Conservation (phyloP, 306 rosid genomes). For the Dalbergia cochinchinensis region DNA sequence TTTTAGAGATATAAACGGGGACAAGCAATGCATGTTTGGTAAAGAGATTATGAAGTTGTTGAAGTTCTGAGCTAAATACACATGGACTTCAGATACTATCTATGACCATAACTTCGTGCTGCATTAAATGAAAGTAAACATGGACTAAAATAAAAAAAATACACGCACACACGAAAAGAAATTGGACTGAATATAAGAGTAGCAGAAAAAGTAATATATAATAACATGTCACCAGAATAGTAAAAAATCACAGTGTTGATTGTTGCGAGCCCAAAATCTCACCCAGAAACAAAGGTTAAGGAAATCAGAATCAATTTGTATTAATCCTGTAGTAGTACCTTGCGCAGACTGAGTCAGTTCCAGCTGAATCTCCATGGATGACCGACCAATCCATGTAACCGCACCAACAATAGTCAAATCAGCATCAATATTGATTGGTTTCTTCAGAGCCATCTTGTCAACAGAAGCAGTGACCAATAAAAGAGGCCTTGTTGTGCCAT, state of each 20-base stretch:
- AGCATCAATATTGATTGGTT: slow-evolving; percentile 62
- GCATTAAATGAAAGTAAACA: slow-evolving; percentile 15
- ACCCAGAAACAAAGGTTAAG: slow-evolving; percentile 17
- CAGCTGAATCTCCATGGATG: slow-evolving; percentile 86
- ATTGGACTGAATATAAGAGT: slow-evolving; percentile 8
- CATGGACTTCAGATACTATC: not conserved
- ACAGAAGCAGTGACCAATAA: slow-evolving; percentile 87
- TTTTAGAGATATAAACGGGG: not conserved
- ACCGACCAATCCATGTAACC: slow-evolving; percentile 89
- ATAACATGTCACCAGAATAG: slow-evolving; percentile 13
- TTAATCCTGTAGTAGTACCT: slow-evolving; percentile 45
- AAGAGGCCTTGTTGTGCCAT: slow-evolving; percentile 70
- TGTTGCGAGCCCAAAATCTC: slow-evolving; percentile 11
- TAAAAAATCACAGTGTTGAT: not conserved
- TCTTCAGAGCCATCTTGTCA: slow-evolving; percentile 78
- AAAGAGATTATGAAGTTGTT: slow-evolving; percentile 9
- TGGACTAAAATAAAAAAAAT: not conserved
- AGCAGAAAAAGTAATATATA: not conserved
- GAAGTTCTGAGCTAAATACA: slow-evolving; percentile 6
- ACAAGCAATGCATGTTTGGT: slow-evolving; percentile 13
- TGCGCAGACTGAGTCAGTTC: slow-evolving; percentile 62
- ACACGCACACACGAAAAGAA: not conserved
- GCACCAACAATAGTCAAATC: slow-evolving; percentile 75
- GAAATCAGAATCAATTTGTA: slow-evolving; percentile 23
- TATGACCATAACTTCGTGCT: slow-evolving; percentile 12